Evolutionary conservation across 805 yeast genomes (phyloP).

Genomic region (Candida schatavii): DNA sequence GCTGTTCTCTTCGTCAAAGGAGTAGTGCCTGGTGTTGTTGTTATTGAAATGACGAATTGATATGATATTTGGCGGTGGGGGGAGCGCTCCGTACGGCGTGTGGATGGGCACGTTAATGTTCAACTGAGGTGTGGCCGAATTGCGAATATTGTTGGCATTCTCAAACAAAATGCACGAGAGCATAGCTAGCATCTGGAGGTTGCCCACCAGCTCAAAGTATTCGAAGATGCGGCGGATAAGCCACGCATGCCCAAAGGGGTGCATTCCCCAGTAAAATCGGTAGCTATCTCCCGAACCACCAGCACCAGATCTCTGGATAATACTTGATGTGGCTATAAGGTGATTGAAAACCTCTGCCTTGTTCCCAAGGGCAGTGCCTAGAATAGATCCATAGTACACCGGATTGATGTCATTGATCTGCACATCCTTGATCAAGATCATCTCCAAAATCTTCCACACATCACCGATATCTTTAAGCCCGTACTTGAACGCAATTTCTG

Average conservation of each 20-base stretch:
- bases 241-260: conserved; percentile 73
- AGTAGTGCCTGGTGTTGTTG: background rate
- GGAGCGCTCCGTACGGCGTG: conserved; percentile 42
- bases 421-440: conserved; percentile 44
- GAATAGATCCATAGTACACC: conserved; percentile 6
- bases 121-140: conserved; percentile 17
- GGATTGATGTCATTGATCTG: conserved; percentile 15
- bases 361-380: background rate
- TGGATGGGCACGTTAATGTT: conserved; percentile 40
- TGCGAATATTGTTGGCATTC: conserved; percentile 23
- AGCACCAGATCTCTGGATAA: conserved; percentile 8
- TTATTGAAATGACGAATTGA: conserved; percentile 12
- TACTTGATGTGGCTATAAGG: conserved; percentile 8
- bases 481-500: conserved; percentile 61
- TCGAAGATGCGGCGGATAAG: conserved; percentile 57
- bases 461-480: conserved; percentile 64
- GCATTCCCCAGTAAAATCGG: conserved; percentile 71
- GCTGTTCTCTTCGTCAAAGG: conserved; percentile 1
- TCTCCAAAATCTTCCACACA: conserved; percentile 67
- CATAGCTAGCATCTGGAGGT: conserved; percentile 90
- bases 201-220: conserved; percentile 61
- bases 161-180: conserved; percentile 68
- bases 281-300: conserved; percentile 12
- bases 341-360: conserved; percentile 7
- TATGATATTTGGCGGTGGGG: conserved; percentile 26